phyloP scores from a whole-genome alignment of 495 filamentous ascomycete species.

The Geoglossum glabrum region DNA sequence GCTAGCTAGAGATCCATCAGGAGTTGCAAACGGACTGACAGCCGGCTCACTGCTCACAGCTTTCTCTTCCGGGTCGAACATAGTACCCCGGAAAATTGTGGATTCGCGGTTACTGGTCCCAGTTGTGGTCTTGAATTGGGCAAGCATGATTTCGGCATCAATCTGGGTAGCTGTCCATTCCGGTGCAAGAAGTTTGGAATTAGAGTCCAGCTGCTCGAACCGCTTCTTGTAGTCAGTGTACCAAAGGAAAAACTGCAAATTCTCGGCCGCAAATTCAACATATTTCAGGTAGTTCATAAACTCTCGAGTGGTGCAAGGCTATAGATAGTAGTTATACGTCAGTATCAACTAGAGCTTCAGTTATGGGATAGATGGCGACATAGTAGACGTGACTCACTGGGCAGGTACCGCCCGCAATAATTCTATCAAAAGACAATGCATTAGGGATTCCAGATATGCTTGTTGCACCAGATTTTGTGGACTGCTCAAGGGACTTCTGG shows the following conservation, averaged over 20 bases:
- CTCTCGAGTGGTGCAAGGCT: conserved; percentile 56
- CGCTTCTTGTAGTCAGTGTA: conserved; percentile 41
- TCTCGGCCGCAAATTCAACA: conserved; percentile 54
- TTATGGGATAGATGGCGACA: no score
- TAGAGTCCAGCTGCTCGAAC: conserved; percentile 31
- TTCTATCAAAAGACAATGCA: conserved; percentile 48
- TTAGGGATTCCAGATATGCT: conserved; percentile 38
- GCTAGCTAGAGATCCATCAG: conserved; percentile 25
- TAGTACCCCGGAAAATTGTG: conserved; percentile 36
- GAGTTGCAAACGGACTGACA: conserved; percentile 34
- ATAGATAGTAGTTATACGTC: background rate
- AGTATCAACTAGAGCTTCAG: background rate
- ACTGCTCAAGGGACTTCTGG: conserved; percentile 19
- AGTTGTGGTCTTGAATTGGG: conserved; percentile 8
- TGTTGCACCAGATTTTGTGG: conserved; percentile 18
- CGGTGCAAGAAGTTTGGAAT: conserved; percentile 34
- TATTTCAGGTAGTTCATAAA: conserved; percentile 69
- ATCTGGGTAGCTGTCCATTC: conserved; percentile 40
- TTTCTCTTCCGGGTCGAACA: conserved; percentile 27
- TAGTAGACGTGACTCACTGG: conserved; percentile 34
- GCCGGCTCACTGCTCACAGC: conserved; percentile 15
- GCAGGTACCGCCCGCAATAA: conserved; percentile 51
- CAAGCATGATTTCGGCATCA: conserved; percentile 21
- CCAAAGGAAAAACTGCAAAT: conserved; percentile 68
- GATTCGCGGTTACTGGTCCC: conserved; percentile 17